Conservation (phyloP, 345 rosid species). For the Populus nigra region DNA sequence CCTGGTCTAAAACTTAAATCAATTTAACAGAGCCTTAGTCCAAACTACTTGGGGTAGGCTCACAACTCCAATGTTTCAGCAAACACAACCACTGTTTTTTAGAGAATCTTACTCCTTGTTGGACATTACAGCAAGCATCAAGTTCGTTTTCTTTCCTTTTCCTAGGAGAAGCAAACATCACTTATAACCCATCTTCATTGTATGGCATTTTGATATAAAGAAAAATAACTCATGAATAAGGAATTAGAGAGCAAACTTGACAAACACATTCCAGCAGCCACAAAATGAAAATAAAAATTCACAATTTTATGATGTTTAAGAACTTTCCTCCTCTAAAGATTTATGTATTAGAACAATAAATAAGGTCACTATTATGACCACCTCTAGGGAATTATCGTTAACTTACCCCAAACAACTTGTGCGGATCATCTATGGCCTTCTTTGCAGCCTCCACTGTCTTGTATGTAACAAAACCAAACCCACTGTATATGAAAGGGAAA, state of each 20-base stretch:
- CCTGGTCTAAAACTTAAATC: background rate
- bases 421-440: constrained; percentile 62
- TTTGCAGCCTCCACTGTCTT: constrained; percentile 56
- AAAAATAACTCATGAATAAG: background rate
- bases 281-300: background rate
- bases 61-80: background rate
- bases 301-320: background rate
- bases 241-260: background rate
- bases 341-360: background rate
- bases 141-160: too few relatives aligned
- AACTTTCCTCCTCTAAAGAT: background rate
- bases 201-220: background rate
- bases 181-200: background rate
- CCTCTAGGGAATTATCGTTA: background rate
- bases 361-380: background rate
- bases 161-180: background rate
- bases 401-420: constrained; percentile 54
- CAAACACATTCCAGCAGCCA: background rate
- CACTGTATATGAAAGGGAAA: constrained; percentile 39
- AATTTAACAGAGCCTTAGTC: background rate
- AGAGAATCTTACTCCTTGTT: background rate
- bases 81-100: background rate
- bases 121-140: background rate
- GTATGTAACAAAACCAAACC: constrained; percentile 69
- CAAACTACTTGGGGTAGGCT: background rate